Percentiles rank a stretch among this genome's conserved stretches.
Evolutionary conservation across 768 basidiomycete species (phyloP).

Genomic region (Auriscalpium orientale): DNA sequence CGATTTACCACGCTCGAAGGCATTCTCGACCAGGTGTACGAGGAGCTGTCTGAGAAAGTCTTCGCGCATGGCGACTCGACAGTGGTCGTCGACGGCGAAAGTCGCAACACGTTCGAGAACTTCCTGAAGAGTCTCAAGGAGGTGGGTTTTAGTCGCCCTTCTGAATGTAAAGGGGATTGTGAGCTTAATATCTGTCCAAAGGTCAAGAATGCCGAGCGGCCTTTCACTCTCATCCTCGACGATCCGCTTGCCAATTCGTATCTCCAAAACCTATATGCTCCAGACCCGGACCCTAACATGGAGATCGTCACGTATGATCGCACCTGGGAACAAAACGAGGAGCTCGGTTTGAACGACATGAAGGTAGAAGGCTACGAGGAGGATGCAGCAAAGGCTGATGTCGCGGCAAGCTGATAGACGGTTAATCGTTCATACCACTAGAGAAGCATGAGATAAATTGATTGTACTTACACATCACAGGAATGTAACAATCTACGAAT

Average conservation of each 20-base stretch:
- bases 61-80: conserved; percentile 68
- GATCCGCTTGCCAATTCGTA: conserved; percentile 96
- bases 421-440: too few species aligned
- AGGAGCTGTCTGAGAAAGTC: conserved; percentile 86
- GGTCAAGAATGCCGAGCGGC: conserved; percentile 70
- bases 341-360: conserved; percentile 87
- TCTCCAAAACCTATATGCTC: conserved; percentile 94
- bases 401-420: too few species aligned
- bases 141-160: conserved; percentile 26
- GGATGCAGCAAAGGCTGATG: conserved; percentile 3
- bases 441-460: too few species aligned
- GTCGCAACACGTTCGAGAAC: conserved; percentile 50
- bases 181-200: conserved; percentile 22
- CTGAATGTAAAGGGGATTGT: neutral
- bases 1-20: conserved; percentile 98
- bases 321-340: conserved; percentile 88
- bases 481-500: too few species aligned
- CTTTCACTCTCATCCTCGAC: conserved; percentile 90
- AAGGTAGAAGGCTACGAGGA: conserved; percentile 69
- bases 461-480: too few species aligned
- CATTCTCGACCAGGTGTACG: conserved; percentile 88
- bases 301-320: conserved; percentile 75
- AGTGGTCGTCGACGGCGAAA: conserved; percentile 28
- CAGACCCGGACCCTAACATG: conserved; percentile 96
- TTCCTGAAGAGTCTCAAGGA: conserved; percentile 76